Percentiles rank a stretch among this genome's conserved stretches.
Evolutionary conservation across 345 rosid genomes (phyloP).

Genomic region (Ceriops zippeliana): DNA sequence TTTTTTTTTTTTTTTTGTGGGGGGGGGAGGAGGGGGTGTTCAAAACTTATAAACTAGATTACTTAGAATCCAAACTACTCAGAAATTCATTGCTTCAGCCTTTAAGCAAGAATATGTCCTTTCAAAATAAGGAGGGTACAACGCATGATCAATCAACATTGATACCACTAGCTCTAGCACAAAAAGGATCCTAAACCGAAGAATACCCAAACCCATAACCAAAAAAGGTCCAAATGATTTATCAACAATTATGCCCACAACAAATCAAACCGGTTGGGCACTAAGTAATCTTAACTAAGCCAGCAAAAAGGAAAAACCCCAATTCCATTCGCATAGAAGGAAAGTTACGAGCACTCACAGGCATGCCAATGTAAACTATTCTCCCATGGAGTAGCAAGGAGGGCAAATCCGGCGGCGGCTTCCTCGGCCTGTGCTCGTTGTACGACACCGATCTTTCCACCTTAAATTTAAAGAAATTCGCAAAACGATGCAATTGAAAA

Average conservation of each 20-base stretch:
- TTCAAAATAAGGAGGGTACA: background rate
- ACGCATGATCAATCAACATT: too few species aligned
- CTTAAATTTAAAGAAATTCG: constrained; percentile 25
- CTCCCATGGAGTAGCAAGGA: constrained; percentile 75
- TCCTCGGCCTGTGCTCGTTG: constrained; percentile 52
- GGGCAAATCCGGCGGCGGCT: constrained; percentile 78
- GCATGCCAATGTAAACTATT: constrained; percentile 89
- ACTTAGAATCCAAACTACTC: background rate
- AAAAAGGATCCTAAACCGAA: background rate
- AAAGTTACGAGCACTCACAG: constrained; percentile 42
- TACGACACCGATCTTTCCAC: constrained; percentile 67
- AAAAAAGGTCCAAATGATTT: too few species aligned
- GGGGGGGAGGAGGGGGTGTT: too few species aligned
- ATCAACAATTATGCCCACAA: too few species aligned
- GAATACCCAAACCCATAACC: too few species aligned
- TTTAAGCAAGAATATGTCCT: background rate
- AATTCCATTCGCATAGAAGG: too few species aligned
- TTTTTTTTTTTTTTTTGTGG: too few species aligned
- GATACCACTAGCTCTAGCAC: background rate
- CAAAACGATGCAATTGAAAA: background rate
- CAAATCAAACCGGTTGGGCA: too few species aligned
- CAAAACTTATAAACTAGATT: background rate
- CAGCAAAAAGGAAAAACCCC: too few species aligned
- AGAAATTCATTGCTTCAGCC: background rate
- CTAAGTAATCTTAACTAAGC: too few species aligned